A percentile compares a stretch with the other conserved stretches of the same genome.
Evolutionary conservation across 2,329 filamentous ascomycete species (phyloP).

Genomic region (Botryosphaeria agaves): DNA sequence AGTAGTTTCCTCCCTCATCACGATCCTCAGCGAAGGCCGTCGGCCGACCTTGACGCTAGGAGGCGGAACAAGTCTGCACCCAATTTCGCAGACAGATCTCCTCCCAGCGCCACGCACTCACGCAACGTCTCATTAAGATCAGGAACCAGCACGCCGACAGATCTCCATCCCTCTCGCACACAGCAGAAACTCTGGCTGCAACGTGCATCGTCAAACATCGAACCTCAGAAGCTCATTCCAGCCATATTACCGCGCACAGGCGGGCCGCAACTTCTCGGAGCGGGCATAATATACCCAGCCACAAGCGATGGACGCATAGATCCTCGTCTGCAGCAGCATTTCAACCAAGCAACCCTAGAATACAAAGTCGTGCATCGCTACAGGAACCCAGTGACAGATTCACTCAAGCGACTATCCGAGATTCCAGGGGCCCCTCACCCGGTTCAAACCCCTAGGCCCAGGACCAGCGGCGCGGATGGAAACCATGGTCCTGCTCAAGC

Average conservation of each 20-base stretch:
- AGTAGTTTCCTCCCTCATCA: slow-evolving; percentile 18
- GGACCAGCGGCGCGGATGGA: slow-evolving; percentile 1
- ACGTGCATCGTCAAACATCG: slow-evolving; percentile 53
- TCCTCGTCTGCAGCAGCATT: slow-evolving; percentile 44
- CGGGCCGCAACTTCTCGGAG: slow-evolving; percentile 14
- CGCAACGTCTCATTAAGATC: no score
- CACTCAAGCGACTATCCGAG: slow-evolving; percentile 36
- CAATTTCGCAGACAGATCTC: slow-evolving; percentile 12
- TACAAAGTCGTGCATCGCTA: slow-evolving; percentile 58
- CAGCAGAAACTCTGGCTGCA: slow-evolving; percentile 64
- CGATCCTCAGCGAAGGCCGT: slow-evolving; percentile 3
- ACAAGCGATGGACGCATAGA: slow-evolving; percentile 37
- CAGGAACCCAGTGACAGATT: slow-evolving; percentile 51
- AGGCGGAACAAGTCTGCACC: slow-evolving; percentile 21
- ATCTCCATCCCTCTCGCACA: slow-evolving; percentile 38
- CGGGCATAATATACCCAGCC: slow-evolving; percentile 18
- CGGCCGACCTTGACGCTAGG: slow-evolving; percentile 11
- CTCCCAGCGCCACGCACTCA: slow-evolving; percentile 12
- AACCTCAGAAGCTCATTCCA: slow-evolving; percentile 36
- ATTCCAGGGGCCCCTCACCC: slow-evolving; percentile 24
- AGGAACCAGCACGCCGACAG: slow-evolving; percentile 17
- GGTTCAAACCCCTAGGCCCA: slow-evolving; percentile 1
- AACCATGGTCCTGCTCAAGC: neutral
- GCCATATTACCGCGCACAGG: slow-evolving; percentile 19
- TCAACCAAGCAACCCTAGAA: slow-evolving; percentile 54